These are phyloP conservation scores for Rosa chinensis DNA, from an alignment of 306 rosid species.

Conservation along the genomic window DNA sequence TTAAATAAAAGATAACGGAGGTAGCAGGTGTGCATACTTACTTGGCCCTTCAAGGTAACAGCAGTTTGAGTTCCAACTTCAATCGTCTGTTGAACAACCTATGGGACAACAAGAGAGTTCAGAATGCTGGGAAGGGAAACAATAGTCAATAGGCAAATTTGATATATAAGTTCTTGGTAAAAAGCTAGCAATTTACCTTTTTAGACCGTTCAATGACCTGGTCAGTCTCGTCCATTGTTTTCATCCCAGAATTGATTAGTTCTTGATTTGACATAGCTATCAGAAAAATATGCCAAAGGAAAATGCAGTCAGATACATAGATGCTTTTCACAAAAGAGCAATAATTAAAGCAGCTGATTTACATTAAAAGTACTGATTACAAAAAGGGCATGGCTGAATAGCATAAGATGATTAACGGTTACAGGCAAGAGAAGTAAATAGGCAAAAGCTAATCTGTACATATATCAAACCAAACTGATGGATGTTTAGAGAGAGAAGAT, in stretches of 20 bases:
- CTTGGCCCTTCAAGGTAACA: slow-evolving; percentile 87
- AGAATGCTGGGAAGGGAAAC: slow-evolving; percentile 25
- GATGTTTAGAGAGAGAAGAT: slow-evolving; percentile 13
- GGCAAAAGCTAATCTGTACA: background rate
- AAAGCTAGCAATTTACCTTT: slow-evolving; percentile 54
- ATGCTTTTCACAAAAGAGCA: background rate
- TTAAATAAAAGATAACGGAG: background rate
- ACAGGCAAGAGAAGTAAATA: background rate
- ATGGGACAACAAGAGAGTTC: slow-evolving; percentile 27
- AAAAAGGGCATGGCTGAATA: background rate
- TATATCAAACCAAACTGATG: background rate
- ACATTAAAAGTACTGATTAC: background rate
- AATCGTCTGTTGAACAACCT: slow-evolving; percentile 91
- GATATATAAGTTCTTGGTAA: background rate
- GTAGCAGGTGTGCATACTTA: slow-evolving; percentile 43
- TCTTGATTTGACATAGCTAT: slow-evolving; percentile 97
- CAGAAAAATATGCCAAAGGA: slow-evolving; percentile 30
- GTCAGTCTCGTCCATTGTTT: slow-evolving; percentile 95
- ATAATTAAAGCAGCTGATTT: background rate
- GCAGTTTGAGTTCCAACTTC: slow-evolving; percentile 99
- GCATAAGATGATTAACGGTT: background rate
- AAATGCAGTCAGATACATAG: slow-evolving; percentile 26
- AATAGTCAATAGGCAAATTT: slow-evolving; percentile 15
- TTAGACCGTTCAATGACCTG: slow-evolving; percentile 86
- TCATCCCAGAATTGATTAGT: slow-evolving; percentile 73